These are phyloP conservation scores for Exidia glandulosa DNA, from an alignment of 768 basidiomycete genomes.

Conservation along the genomic window DNA sequence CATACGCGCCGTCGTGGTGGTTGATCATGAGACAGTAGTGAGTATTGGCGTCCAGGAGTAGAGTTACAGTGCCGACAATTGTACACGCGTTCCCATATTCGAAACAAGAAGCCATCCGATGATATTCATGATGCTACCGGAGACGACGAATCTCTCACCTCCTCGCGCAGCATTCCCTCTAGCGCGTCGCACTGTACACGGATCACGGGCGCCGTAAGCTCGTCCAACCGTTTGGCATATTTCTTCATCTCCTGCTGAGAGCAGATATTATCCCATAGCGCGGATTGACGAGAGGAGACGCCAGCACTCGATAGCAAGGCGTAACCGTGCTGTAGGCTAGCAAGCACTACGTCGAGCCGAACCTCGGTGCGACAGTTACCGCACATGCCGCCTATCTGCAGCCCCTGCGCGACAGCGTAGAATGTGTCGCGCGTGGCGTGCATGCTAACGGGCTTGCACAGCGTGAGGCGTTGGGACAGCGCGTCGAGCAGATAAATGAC, in stretches of 20 bases:
- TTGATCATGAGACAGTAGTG: too few species aligned
- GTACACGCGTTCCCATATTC: too few species aligned
- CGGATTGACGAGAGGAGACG: too few species aligned
- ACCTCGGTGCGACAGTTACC: neutral
- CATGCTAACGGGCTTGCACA: conserved; percentile 21
- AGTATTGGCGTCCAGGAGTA: too few species aligned
- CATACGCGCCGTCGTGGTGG: too few species aligned
- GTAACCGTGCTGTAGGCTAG: neutral
- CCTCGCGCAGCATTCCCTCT: neutral
- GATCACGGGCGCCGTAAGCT: neutral
- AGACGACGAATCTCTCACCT: too few species aligned
- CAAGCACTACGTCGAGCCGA: neutral
- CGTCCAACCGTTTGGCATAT: neutral
- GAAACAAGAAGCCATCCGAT: too few species aligned
- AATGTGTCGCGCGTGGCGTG: conserved; percentile 20
- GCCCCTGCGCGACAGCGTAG: conserved; percentile 20
- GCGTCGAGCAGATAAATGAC: conserved; percentile 20
- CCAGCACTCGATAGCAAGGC: too few species aligned
- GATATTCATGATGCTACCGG: too few species aligned
- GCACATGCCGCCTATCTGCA: neutral
- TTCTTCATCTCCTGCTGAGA: neutral
- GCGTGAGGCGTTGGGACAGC: conserved; percentile 13
- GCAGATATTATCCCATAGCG: neutral
- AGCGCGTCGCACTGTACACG: neutral
- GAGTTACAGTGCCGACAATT: too few species aligned